phyloP scores from a whole-genome alignment of 805 yeast species.

The Candida xiaguanensis region DNA sequence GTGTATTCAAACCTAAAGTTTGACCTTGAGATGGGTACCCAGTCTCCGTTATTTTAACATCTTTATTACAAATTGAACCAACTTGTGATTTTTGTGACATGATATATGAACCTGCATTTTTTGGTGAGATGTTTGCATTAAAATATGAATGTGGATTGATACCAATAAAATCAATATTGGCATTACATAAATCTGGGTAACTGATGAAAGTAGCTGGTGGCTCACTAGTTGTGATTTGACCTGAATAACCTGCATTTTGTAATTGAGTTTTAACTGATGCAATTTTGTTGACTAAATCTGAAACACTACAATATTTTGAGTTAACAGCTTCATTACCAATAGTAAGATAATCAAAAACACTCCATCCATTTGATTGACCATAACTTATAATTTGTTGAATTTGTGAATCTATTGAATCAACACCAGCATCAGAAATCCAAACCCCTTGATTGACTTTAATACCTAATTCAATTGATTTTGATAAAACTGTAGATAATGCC shows the following conservation, averaged over 20 bases:
- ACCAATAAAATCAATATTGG: constrained; percentile 79
- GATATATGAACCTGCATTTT: constrained; percentile 68
- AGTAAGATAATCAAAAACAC: constrained; percentile 68
- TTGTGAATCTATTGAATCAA: constrained; percentile 61
- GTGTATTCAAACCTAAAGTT: constrained; percentile 70
- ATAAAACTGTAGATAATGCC: constrained; percentile 60
- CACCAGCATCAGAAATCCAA: constrained; percentile 69
- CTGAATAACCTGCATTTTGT: constrained; percentile 68
- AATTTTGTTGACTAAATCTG: constrained; percentile 64
- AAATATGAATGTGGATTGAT: constrained; percentile 87
- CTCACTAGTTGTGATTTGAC: constrained; percentile 79
- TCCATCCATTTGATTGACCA: constrained; percentile 58
- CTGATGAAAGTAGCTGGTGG: constrained; percentile 73
- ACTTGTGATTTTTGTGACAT: constrained; percentile 57
- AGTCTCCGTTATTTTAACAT: constrained; percentile 72
- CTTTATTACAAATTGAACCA: constrained; percentile 51
- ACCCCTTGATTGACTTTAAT: constrained; percentile 80
- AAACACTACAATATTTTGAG: constrained; percentile 55
- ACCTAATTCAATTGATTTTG: constrained; percentile 57
- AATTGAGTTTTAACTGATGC: constrained; percentile 57
- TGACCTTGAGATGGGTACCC: constrained; percentile 82
- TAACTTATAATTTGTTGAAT: constrained; percentile 50
- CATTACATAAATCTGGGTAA: constrained; percentile 64
- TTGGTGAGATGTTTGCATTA: constrained; percentile 58
- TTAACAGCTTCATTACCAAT: constrained; percentile 87